Evolutionary conservation across 768 basidiomycete species (phyloP).

Genomic region (Suillus occidentalis): DNA sequence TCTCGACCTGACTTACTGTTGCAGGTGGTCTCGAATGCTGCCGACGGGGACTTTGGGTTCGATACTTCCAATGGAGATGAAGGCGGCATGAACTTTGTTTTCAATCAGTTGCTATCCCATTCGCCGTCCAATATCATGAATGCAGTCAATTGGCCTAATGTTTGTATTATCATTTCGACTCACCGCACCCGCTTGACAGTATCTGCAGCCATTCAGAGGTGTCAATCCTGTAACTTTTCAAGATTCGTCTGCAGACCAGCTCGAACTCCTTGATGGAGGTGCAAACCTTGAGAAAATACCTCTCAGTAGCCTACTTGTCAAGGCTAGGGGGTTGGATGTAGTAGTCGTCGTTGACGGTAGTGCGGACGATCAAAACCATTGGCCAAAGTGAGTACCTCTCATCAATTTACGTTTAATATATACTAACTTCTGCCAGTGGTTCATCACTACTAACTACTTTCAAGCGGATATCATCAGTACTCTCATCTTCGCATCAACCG

Average conservation of each 20-base stretch:
- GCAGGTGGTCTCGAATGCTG: slow-evolving; percentile 50
- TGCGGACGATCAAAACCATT: slow-evolving; percentile 56
- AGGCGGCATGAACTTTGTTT: slow-evolving; percentile 46
- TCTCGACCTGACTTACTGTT: slow-evolving; percentile 2
- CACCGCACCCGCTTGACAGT: slow-evolving; percentile 8
- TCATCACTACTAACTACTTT: slow-evolving; percentile 47
- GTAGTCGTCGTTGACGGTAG: slow-evolving; percentile 75
- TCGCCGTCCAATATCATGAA: slow-evolving; percentile 50
- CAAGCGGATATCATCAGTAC: slow-evolving; percentile 43
- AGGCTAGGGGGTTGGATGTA: slow-evolving; percentile 66
- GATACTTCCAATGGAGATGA: slow-evolving; percentile 31
- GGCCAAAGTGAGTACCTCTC: slow-evolving; percentile 58
- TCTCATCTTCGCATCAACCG: slow-evolving; percentile 51
- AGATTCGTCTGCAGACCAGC: slow-evolving; percentile 49
- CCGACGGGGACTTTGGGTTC: slow-evolving; percentile 42
- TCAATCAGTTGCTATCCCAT: slow-evolving; percentile 46
- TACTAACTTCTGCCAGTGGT: slow-evolving; percentile 41
- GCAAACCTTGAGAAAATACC: slow-evolving; percentile 74
- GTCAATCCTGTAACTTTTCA: slow-evolving; percentile 49
- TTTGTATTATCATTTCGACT: slow-evolving; percentile 15
- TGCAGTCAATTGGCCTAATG: slow-evolving; percentile 64
- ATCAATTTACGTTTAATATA: not conserved
- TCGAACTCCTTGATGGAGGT: slow-evolving; percentile 71
- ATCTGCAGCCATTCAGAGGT: slow-evolving; percentile 48
- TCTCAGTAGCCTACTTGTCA: slow-evolving; percentile 68